Base-by-base conservation (phyloP, 2,329 filamentous ascomycete species). In the Fusarium floridanum region DNA sequence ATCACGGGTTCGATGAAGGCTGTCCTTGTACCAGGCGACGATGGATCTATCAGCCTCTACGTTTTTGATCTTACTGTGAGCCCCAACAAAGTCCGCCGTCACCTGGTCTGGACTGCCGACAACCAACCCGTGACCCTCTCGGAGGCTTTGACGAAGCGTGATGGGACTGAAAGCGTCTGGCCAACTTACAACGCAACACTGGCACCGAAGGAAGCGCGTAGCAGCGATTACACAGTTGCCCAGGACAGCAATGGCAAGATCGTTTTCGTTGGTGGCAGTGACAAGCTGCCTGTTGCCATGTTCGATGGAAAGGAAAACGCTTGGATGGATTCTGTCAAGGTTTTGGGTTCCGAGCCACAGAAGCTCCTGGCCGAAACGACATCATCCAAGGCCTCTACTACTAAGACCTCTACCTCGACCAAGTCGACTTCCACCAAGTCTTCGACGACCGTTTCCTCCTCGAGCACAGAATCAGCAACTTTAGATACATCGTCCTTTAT, bases 21-120 rank as follows among this genome's bases (percentile, higher is more conserved):
- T 29, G 86, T 91, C 0, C 79, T 98, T 5, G 83, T 97, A n/a
- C 85, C 86, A 14, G 93, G 93, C 24, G 88, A 91, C 48, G 94
- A 98, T 81, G 91, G 89, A 32, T 95, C 93, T 82, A 95, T 94
- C 80, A 90, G 92, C 43, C 85, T 98, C 20, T 91, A 95, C 76
- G 91, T 91, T 12, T 98, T 97, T 77, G 91, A 98, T 80, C 89
- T 95, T 83, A 88, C 88, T 16, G 86, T 88, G 11, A 91, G 92
- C 0, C 95, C 96, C 4, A 97, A 97, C 80, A 83, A 86, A 8
- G 93, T 98, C 50, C 90, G 89, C 36, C 91, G 93, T 66, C 90
- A 92, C 36, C 88, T 94, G 20, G 82, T 98, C 16, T 82, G 93
- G 57, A 89, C 90, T 71, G 87, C 88, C 12, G 85, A 87, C 45